Base-by-base conservation (phyloP, 2,329 filamentous ascomycete species). In the Dactylellina leptospora region DNA sequence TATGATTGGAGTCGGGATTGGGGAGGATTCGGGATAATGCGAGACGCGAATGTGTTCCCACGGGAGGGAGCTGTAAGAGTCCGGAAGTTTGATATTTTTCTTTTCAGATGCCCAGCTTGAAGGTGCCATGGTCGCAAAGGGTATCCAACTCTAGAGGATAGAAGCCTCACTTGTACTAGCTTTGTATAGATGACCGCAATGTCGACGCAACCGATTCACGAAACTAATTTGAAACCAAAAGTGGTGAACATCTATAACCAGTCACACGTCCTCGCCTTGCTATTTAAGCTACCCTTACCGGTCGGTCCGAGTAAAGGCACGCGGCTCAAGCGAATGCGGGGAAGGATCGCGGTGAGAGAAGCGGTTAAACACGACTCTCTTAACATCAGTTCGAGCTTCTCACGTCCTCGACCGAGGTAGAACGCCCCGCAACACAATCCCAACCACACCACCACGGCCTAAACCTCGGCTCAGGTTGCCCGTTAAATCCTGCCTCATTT, bases 1-100 rank as follows among this genome's bases (percentile, higher is more conserved):
- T 53, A 91, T 83, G 55, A 90, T 83, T 13, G 84, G 84, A 0
- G 88, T 90, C 11, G 85, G 83, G 1, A 83, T 80, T 9, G 83
- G 78, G 0, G 88, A 85, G 6, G 80, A 79, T 1, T 78, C 66
- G 0, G 84, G 84, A 74, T 84, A 80, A 76, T 86, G 84, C 47
- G 81, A 81, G 76, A 85, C 77, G 48, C 78, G 80, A 75, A 86
- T 80, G 38, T 82, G 78, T 1, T 81, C 81, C 68, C 84, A 79
- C 42, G 77, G 69, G 58, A 83, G 78, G 45, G 78, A 75, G 73
- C 78, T 78, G 78, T 85, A 85, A 63, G 78, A 78, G 3, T 61
- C 25, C 22, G 79, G 78, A 22, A 77, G 74, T 11, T 50, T 22
- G 20, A 50, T 47, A 27, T 59, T 50, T 42, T 38, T 33, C 33